Percentiles rank a stretch among this genome's conserved stretches.
Evolutionary conservation across 1,139 yeast genomes (phyloP).

Genomic region (Debaryomyces sp.): DNA sequence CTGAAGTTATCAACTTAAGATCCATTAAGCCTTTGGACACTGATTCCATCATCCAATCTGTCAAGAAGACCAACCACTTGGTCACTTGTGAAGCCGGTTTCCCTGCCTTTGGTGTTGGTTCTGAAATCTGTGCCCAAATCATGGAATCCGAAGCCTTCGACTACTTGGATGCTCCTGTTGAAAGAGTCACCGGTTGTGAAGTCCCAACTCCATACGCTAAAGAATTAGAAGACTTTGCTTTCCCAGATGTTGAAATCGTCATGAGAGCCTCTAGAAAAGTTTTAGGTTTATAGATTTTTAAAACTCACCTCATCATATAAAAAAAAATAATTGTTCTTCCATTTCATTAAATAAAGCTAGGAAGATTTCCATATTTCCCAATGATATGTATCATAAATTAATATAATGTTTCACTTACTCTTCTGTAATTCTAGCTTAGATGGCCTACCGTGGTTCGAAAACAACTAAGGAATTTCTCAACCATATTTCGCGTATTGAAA

Average conservation of each 20-base stretch:
- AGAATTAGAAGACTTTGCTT: conserved; percentile 96
- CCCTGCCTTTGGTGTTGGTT: conserved; percentile 99
- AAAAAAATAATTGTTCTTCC: conserved; percentile 1
- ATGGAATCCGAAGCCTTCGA: conserved; percentile 99
- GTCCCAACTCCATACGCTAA: conserved; percentile 99
- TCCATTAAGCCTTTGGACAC: conserved; percentile 96
- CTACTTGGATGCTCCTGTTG: conserved; percentile 98
- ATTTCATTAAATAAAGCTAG: conserved; percentile 2
- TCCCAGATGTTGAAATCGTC: conserved; percentile 94
- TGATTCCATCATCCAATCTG: conserved; percentile 80
- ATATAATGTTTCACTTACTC: conserved; percentile 3
- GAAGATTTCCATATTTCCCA: conserved; percentile 3
- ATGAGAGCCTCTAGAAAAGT: conserved; percentile 91
- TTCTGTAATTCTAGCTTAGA: background rate
- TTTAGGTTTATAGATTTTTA: conserved; percentile 56
- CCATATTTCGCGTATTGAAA: background rate
- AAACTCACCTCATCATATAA: conserved; percentile 1
- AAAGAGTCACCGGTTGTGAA: conserved; percentile 99
- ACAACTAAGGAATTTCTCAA: background rate
- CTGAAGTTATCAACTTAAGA: conserved; percentile 94
- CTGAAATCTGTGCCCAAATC: conserved; percentile 96
- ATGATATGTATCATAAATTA: conserved; percentile 7
- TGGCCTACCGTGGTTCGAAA: no score
- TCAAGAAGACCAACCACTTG: conserved; percentile 96
- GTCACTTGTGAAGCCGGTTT: conserved; percentile 96